Evolutionary conservation across 257 asterid genomes (phyloP).

Genomic region (Jasminum sambac): DNA sequence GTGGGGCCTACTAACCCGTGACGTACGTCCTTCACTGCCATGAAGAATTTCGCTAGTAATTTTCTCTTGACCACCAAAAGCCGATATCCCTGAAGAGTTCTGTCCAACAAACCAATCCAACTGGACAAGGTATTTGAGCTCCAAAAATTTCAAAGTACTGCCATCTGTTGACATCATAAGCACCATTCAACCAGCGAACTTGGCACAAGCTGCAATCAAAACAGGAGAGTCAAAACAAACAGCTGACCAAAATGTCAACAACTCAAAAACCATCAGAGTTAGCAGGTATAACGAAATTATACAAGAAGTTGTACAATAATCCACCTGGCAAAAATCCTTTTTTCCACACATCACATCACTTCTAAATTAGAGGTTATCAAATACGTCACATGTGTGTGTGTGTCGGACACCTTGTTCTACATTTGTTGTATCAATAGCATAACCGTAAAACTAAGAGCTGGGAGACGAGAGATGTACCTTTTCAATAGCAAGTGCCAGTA

Average conservation of each 20-base stretch:
- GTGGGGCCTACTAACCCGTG: slow-evolving; percentile 35
- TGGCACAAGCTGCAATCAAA: slow-evolving; percentile 67
- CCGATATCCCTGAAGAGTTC: slow-evolving; percentile 22
- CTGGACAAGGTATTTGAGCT: slow-evolving; percentile 50
- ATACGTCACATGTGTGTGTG: no score
- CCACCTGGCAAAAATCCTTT: no score
- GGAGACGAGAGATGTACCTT: slow-evolving; percentile 40
- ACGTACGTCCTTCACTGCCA: slow-evolving; percentile 38
- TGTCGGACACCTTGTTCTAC: no score
- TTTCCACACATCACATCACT: no score
- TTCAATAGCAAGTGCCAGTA: slow-evolving; percentile 77
- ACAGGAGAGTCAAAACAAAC: neutral
- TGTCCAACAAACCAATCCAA: slow-evolving; percentile 43
- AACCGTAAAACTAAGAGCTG: slow-evolving; percentile 2
- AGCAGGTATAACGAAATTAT: no score
- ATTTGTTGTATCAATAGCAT: no score
- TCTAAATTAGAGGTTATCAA: no score
- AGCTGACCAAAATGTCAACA: neutral
- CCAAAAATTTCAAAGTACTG: slow-evolving; percentile 26
- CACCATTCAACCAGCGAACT: slow-evolving; percentile 63
- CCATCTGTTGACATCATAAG: slow-evolving; percentile 61
- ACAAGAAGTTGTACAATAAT: no score
- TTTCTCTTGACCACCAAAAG: slow-evolving; percentile 36
- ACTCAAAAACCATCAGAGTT: neutral
- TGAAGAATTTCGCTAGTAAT: slow-evolving; percentile 33